Conservation (phyloP, 495 filamentous ascomycete species). For the Tuber magnatum region DNA sequence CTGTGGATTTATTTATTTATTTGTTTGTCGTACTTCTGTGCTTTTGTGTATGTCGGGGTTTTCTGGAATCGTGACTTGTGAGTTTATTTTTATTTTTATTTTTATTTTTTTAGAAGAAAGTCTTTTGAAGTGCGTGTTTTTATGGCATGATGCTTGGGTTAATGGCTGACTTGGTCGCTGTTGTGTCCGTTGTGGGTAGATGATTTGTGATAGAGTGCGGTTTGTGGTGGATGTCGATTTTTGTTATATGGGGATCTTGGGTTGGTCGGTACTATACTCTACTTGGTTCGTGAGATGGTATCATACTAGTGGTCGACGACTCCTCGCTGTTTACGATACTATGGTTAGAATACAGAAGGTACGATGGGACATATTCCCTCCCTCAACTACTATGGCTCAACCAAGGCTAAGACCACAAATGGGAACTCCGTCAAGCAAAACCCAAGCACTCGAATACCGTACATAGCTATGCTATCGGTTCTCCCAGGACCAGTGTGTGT, state of each 20-base stretch:
- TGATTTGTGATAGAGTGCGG: not conserved
- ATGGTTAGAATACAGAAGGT: not conserved
- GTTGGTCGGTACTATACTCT: not conserved
- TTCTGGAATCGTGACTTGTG: not conserved
- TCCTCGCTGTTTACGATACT: not conserved
- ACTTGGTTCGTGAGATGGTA: not conserved
- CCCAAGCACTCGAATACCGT: not conserved
- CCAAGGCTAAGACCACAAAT: not conserved
- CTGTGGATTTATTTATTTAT: not conserved
- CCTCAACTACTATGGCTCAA: not conserved
- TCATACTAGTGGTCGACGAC: not conserved
- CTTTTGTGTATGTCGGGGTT: too few species aligned
- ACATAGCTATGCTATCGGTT: too few species aligned
- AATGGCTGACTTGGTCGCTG: not conserved
- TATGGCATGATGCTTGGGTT: not conserved
- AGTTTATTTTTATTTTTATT: too few species aligned
- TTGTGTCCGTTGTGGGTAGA: not conserved
- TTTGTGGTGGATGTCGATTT: not conserved
- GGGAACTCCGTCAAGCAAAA: not conserved
- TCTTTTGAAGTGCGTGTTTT: not conserved
- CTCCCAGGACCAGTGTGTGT: not conserved
- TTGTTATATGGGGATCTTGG: not conserved
- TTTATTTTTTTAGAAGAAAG: too few species aligned
- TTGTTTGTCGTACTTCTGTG: too few species aligned
- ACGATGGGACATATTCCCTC: not conserved